Evolutionary conservation across 805 yeast species (phyloP).

Genomic region (Ogataea parapolymorpha): DNA sequence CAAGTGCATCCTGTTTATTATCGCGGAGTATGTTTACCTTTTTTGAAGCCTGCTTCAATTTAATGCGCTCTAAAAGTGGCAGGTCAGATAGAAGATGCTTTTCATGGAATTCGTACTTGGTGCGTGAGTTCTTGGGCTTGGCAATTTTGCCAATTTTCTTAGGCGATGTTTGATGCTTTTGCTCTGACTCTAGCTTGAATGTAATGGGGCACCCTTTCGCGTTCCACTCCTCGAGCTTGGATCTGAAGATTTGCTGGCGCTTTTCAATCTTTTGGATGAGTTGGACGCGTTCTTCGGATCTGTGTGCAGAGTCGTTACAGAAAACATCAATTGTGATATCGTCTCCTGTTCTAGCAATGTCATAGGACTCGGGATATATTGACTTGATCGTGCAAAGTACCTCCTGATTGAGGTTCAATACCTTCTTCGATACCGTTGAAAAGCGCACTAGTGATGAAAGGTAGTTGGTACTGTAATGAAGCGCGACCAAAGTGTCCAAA

Average conservation of each 20-base stretch:
- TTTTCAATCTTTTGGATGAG: conserved; percentile 13
- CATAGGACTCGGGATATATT: conserved; percentile 19
- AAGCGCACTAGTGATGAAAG: conserved; percentile 18
- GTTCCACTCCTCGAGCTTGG: conserved; percentile 5
- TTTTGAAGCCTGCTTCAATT: conserved; percentile 31
- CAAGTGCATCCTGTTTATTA: conserved; percentile 3
- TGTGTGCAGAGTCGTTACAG: conserved; percentile 1
- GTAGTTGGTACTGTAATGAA: conserved; percentile 24
- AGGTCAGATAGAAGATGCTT: conserved; percentile 16
- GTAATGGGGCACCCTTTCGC: neutral
- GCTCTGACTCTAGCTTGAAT: conserved; percentile 1
- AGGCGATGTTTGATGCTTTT: neutral
- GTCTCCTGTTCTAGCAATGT: conserved; percentile 2
- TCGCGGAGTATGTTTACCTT: neutral
- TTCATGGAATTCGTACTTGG: conserved; percentile 37
- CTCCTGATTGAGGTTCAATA: conserved; percentile 11
- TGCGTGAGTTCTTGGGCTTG: conserved; percentile 32
- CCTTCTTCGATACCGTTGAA: conserved; percentile 15
- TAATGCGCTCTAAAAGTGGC: conserved; percentile 39
- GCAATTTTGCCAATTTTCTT: conserved; percentile 3
- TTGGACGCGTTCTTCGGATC: conserved; percentile 7
- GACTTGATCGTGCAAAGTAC: conserved; percentile 16
- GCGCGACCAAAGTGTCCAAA: conserved; percentile 21
- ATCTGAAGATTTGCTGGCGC: conserved; percentile 10
- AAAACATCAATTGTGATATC: conserved; percentile 19